Conservation (phyloP, 352 stramenopile species). For the Globisporangium parvum region DNA sequence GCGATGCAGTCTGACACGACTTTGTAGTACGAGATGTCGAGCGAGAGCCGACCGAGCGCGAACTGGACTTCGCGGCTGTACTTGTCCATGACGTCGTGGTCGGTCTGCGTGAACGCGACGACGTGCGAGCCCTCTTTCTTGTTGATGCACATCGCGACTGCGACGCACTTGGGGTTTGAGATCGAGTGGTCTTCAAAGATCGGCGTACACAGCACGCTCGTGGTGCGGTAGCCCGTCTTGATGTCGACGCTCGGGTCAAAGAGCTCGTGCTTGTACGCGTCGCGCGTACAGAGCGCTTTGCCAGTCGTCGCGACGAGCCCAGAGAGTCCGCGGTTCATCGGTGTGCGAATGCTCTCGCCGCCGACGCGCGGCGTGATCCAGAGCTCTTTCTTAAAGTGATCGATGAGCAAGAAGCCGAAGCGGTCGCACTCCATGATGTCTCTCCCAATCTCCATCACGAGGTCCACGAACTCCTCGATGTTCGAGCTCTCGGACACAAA, state of each 20-base stretch:
- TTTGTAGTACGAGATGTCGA: constrained; percentile 80
- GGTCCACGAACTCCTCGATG: constrained; percentile 56
- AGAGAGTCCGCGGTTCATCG: constrained; percentile 63
- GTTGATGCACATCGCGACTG: constrained; percentile 87
- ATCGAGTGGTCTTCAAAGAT: constrained; percentile 61
- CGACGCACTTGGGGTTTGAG: constrained; percentile 46
- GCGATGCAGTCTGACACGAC: constrained; percentile 43
- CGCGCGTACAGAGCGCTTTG: constrained; percentile 42
- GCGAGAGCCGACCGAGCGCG: constrained; percentile 50
- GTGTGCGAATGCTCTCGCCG: constrained; percentile 48
- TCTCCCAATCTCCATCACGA: constrained; percentile 71
- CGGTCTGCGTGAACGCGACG: constrained; percentile 56
- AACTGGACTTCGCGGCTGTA: constrained; percentile 64
- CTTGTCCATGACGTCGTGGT: constrained; percentile 51
- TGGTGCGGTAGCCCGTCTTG: constrained; percentile 73
- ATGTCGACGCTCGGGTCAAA: constrained; percentile 64
- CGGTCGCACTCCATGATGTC: constrained; percentile 72
- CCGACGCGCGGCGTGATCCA: constrained; percentile 56
- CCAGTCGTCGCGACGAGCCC: constrained; percentile 63
- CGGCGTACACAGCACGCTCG: constrained; percentile 65
- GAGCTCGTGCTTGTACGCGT: constrained; percentile 68
- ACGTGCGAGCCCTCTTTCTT: constrained; percentile 74
- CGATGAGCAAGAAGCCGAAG: constrained; percentile 62
- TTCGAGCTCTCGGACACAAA: constrained; percentile 56
- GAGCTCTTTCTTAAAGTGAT: constrained; percentile 74